Base-by-base conservation (phyloP, 2,329 filamentous ascomycete species). In the Cordyceps cateniannulata region DNA sequence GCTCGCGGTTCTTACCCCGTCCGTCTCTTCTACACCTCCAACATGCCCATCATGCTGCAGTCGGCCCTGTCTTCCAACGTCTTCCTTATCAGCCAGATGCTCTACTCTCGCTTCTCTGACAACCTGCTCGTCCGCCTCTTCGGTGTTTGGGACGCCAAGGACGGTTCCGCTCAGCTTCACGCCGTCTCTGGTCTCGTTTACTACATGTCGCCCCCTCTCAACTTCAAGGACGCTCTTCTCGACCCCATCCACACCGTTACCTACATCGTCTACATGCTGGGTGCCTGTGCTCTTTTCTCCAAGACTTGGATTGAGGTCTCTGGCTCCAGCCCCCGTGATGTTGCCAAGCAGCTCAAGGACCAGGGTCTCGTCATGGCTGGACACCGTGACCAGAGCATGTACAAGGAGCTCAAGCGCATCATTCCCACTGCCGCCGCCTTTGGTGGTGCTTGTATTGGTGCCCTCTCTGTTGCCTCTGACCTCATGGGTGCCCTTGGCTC, bases 11-110 rank as follows among this genome's bases (percentile, higher is more conserved):
- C 93, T 45, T 99, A 98, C 85, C 95, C 95, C 71, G 87, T 99
- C 76, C 93, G 96, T 73, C 90, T 99, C 63, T 99, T 99, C 87
- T 99, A 99, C 83, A 99, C 95, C 74, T 97, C 93, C 76, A 99
- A 99, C 89, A 99, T 99, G 96, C 95, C 95, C 74, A 99, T 99
- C 80, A 99, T 99, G 95, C 85, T 99, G 76, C 96, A 99, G 83
- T 98, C 93, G 52, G 95, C 95, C 69, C 86, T 99, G 68, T 96
- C 91, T 68, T 97, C 93, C 84, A 99, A 99, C 84, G 86, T 99
- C 79, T 99, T 99, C 87, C 83, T 99, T 66, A 92, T 99, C 81
- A 95, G 90, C 75, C 95, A 99, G 84, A 98, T 98, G 93, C 87
- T 99, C 68, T 98, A 96, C 87, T 96, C 91, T 65, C 93, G 93